A percentile compares a stretch with the other conserved stretches of the same genome.
phyloP scores from a whole-genome alignment of 345 rosid genomes.

The Salix udensis region DNA sequence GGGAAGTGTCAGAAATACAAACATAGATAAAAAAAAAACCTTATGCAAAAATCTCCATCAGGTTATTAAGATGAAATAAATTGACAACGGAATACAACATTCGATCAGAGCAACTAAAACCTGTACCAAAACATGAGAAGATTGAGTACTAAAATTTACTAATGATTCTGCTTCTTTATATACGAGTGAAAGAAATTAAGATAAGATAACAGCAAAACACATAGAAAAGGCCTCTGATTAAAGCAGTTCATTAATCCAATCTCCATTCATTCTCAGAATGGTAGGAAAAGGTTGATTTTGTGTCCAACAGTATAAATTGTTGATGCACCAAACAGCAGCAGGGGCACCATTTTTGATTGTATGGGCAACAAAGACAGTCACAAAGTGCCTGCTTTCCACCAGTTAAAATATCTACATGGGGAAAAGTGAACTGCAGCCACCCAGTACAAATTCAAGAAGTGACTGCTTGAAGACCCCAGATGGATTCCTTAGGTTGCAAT shows the following conservation, averaged over 20 bases:
- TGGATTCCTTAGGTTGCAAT: constrained; percentile 25
- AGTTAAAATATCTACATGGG: constrained; percentile 55
- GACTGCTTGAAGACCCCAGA: constrained; percentile 26
- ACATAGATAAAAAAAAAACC: background rate
- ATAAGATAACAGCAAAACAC: constrained; percentile 38
- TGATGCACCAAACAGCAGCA: constrained; percentile 32
- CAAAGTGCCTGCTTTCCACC: constrained; percentile 39
- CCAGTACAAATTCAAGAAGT: constrained; percentile 38
- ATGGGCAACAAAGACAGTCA: constrained; percentile 24
- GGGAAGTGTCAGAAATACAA: background rate
- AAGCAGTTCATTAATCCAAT: constrained; percentile 32
- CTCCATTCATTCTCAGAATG: constrained; percentile 14
- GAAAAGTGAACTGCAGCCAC: constrained; percentile 37
- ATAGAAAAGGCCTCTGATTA: constrained; percentile 34
- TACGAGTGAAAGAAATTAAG: constrained; percentile 11
- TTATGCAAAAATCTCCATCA: background rate
- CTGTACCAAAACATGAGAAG: constrained; percentile 23
- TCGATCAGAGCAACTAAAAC: constrained; percentile 20
- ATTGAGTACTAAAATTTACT: constrained; percentile 27
- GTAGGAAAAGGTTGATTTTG: constrained; percentile 18
- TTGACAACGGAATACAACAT: constrained; percentile 16
- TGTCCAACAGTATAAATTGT: constrained; percentile 19
- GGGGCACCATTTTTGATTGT: constrained; percentile 30
- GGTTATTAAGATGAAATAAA: constrained; percentile 8
- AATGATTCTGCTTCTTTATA: constrained; percentile 31